phyloP scores from a whole-genome alignment of 1,284 basidiomycete genomes.

The Ganoderma leucocontextum region DNA sequence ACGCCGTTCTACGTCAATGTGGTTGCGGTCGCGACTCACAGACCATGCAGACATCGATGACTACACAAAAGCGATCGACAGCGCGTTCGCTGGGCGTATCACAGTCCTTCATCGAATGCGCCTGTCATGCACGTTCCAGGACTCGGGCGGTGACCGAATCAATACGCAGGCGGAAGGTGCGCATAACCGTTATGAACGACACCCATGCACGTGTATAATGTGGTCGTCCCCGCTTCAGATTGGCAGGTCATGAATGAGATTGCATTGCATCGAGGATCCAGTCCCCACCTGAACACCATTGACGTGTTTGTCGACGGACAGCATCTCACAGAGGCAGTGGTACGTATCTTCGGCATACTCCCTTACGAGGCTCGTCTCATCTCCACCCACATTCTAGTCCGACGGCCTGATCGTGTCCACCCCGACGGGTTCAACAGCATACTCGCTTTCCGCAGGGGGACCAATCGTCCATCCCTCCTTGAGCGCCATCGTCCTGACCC shows the following conservation, averaged over 20 bases:
- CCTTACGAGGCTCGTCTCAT: conserved; percentile 11
- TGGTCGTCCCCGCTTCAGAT: conserved; percentile 51
- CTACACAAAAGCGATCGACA: conserved; percentile 81
- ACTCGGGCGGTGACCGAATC: conserved; percentile 65
- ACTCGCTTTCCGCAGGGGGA: conserved; percentile 94
- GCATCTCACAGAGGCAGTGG: conserved; percentile 94
- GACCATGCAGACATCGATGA: conserved; percentile 77
- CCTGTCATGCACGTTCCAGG: conserved; percentile 81
- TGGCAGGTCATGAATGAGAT: conserved; percentile 99
- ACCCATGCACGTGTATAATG: background rate
- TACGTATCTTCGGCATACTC: conserved; percentile 52
- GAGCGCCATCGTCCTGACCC: conserved; percentile 90
- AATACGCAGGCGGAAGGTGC: conserved; percentile 63
- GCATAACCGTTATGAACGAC: conserved; percentile 22
- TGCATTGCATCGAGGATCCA: conserved; percentile 89
- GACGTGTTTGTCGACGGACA: conserved; percentile 96
- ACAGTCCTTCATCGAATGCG: conserved; percentile 90
- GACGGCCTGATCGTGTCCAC: conserved; percentile 96
- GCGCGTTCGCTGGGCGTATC: conserved; percentile 77
- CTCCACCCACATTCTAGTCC: conserved; percentile 61
- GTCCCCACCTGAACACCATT: conserved; percentile 93
- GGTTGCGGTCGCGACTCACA: background rate
- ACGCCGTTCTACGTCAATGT: background rate
- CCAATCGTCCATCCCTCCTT: conserved; percentile 96
- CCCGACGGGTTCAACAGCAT: conserved; percentile 96